Evolutionary conservation across 345 rosid species (phyloP), one percentile per base, ranked within the genome.

Genomic region (Ceriops zippeliana): DNA sequence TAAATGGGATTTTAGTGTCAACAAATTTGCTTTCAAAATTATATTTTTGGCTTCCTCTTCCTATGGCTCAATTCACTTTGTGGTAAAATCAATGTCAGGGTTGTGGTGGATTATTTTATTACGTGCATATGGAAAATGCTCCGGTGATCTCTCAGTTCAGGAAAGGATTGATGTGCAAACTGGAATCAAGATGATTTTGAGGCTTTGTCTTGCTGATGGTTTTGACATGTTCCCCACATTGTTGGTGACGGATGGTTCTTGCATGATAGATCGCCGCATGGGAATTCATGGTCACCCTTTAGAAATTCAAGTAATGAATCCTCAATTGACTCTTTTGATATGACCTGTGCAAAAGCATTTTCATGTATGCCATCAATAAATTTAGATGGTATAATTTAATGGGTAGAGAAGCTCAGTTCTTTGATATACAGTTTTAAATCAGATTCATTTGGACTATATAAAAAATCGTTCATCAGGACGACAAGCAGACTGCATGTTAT

Each of bases 211-310:
- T 59, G 96, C 98, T 69, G 98, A 93, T 85, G 96, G 97, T 70
- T 93, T 93, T 63, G 97, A 93, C 67, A 93, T 93, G 98, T 93
- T 90, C 58, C 97, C 98, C 21, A 90, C 98, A 71, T 63, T 93
- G 67, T 74, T 93, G 83, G 98, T 91, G 58, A 93, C 98, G 4
- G 98, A 93, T 86, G 98, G 97, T 22, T 90, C 98, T 54, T 93
- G 98, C 84, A 93, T 93, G 98, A 91, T 93, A 76, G 98, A 93
- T 73, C 97, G 98, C 51, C 90, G 96, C 38, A 93, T 93, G 97
- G 98, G 97, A 72, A 93, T 93, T 80, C 97, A 93, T 78, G 98
- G 98, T 61, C 97, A 93, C 71, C 97, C 98, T 75, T 66, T 93
- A 69, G 97, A 93, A 79, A 93, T 93, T 61, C 98, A 93, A 90